A percentile compares a stretch with the other conserved stretches of the same genome.
Evolutionary conservation across 2,329 filamentous ascomycete genomes (phyloP).

Genomic region (Metarhizium sp.): DNA sequence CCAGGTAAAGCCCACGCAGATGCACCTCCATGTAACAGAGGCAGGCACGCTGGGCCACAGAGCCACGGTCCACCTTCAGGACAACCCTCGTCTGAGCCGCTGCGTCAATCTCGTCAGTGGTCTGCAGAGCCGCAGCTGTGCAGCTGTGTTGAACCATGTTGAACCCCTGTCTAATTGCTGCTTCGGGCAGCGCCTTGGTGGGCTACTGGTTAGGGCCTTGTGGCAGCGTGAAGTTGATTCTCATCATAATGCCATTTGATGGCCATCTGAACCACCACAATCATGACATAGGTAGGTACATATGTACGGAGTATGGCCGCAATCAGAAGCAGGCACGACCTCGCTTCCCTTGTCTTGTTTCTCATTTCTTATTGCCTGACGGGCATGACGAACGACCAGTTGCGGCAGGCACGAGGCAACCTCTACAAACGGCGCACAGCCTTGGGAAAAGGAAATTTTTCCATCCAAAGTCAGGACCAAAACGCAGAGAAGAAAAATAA

Average conservation of each 20-base stretch:
- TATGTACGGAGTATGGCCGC: neutral
- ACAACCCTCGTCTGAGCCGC: slow-evolving; percentile 1
- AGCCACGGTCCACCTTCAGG: slow-evolving; percentile 2
- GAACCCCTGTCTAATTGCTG: slow-evolving; percentile 1
- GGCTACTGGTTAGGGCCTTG: neutral
- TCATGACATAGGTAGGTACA: too few relatives aligned
- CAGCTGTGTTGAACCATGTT: neutral
- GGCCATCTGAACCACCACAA: neutral
- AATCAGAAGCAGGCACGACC: neutral
- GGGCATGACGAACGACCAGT: neutral
- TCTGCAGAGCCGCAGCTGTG: slow-evolving; percentile 2
- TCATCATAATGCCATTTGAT: neutral
- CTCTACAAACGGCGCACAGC: neutral
- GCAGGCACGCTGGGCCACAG: neutral
- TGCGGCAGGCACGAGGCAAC: neutral
- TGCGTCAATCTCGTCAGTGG: neutral
- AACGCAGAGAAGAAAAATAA: too few relatives aligned
- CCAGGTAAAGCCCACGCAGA: neutral
- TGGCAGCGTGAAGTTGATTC: too few relatives aligned
- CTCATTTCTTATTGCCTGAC: neutral
- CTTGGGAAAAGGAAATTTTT: neutral
- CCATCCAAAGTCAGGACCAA: neutral
- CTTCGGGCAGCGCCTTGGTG: neutral
- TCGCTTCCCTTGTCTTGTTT: neutral
- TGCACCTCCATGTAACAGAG: neutral